Base-by-base conservation (phyloP, 73 alveolate genomes). In the Diophrys appendiculata region DNA sequence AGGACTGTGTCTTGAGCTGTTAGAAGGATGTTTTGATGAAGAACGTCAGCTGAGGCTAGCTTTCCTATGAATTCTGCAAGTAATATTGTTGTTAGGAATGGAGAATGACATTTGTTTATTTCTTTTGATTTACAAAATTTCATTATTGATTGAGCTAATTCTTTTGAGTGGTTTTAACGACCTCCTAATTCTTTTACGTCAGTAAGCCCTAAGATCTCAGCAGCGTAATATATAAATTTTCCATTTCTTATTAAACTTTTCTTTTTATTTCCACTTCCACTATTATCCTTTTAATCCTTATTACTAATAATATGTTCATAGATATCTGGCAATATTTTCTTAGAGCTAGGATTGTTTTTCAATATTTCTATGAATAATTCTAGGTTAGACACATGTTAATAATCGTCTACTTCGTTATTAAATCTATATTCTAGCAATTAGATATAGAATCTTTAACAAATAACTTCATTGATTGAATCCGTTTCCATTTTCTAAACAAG, bases 141-240 rank as follows among this genome's bases (percentile, higher is more conserved):
- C 25, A 68, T 52, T 24, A 77, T 33, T 26, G 53, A 64, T 29
- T 29, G 29, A 2, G 76, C 77, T 29, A 77, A 32, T 8, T 77
- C 86, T 32, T 77, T 77, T 11, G 86, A 77, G 28, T 23, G 71
- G 30, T 77, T 43, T n/a, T 43, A 65, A 23, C 29, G 72, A 2
- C 53, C 69, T n/a, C n/a, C n/a, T 31, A 65, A 2, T 30, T 77
- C 86, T 55, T 77, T 77, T 2, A 77, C 86, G 54, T 77, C 86
- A 29, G 78, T 65, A 26, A 52, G 29, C 2, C 79, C 69, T n/a
- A 77, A 55, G 11, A 77, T 65, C 33, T 32, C 69, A 13, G 86
- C 86, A 67, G 79, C 64, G 71, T 77, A 77, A 55, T 77, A 77
- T 29, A 77, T 77, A 33, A 8, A 77, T 77, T 52, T 77, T 3